These are phyloP conservation scores for Linaria vulgaris DNA, from an alignment of 257 asterid genomes.

Conservation along the genomic window DNA sequence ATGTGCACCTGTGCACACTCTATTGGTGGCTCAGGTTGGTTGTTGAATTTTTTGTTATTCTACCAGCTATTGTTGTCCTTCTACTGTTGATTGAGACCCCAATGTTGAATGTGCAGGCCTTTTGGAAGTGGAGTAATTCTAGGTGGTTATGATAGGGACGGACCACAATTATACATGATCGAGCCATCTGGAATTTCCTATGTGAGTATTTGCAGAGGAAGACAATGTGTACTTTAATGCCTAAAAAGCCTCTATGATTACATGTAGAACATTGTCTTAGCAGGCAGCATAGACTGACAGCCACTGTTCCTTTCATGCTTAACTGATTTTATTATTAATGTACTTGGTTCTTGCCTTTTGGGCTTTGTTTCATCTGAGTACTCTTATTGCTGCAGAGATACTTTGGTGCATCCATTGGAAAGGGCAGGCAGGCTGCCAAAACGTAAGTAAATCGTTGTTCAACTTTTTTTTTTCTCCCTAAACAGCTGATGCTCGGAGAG, in stretches of 20 bases:
- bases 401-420: constrained; percentile 94
- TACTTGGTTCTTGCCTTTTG: constrained; percentile 14
- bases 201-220: constrained; percentile 43
- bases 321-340: neutral
- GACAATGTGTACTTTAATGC: constrained; percentile 15
- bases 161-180: constrained; percentile 86
- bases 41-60: neutral
- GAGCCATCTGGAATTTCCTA: constrained; percentile 89
- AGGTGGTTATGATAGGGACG: constrained; percentile 96
- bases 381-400: constrained; percentile 56
- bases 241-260: neutral
- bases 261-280: neutral
- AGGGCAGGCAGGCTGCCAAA: constrained; percentile 96
- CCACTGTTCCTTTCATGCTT: neutral
- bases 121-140: constrained; percentile 90
- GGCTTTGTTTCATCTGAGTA: constrained; percentile 12
- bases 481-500: neutral
- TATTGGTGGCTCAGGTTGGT: constrained; percentile 98
- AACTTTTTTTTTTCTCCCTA: neutral
- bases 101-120: constrained; percentile 53
- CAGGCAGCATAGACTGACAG: constrained; percentile 1
- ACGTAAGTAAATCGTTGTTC: constrained; percentile 58
- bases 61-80: neutral
- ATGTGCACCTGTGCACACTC: constrained; percentile 90
- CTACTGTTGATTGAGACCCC: constrained; percentile 23